Percentiles rank a stretch among this genome's conserved stretches.
These are phyloP conservation scores for Auricularia cornea DNA, from an alignment of 768 basidiomycete species.

Conservation along the genomic window DNA sequence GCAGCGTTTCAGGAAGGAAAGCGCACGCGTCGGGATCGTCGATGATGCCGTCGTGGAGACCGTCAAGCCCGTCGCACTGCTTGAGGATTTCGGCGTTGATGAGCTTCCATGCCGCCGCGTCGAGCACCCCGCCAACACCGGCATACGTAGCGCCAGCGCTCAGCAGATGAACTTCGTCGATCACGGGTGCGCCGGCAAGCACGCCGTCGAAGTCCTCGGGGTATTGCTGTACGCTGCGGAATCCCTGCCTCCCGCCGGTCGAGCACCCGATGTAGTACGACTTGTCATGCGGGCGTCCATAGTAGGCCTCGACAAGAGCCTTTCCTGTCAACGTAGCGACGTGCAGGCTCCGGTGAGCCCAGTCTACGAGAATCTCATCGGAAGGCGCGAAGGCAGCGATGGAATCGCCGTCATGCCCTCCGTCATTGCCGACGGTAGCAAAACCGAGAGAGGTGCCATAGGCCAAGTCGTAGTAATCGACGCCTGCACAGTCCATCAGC, in stretches of 20 bases:
- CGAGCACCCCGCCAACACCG: background rate
- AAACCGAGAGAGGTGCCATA: constrained; percentile 17
- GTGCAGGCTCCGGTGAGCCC: constrained; percentile 20
- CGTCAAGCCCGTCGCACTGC: constrained; percentile 26
- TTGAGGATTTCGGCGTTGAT: constrained; percentile 22
- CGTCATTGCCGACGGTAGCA: constrained; percentile 17
- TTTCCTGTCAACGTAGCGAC: constrained; percentile 19
- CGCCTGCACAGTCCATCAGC: constrained; percentile 10
- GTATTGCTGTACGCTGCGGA: constrained; percentile 17
- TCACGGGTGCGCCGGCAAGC: constrained; percentile 25
- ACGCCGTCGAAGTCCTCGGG: constrained; percentile 28
- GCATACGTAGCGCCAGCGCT: background rate
- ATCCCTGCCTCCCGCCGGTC: constrained; percentile 24
- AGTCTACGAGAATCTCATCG: constrained; percentile 22
- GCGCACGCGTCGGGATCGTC: constrained; percentile 18
- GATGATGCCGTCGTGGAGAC: constrained; percentile 23
- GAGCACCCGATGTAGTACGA: constrained; percentile 26
- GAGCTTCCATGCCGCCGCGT: constrained; percentile 10
- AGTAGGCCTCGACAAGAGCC: constrained; percentile 20
- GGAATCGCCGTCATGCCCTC: constrained; percentile 17
- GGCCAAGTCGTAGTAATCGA: constrained; percentile 12
- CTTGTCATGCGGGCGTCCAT: constrained; percentile 12
- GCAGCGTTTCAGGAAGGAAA: constrained; percentile 22
- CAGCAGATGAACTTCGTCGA: constrained; percentile 8
- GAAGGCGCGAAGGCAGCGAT: constrained; percentile 12